A percentile compares a stretch with the other conserved stretches of the same genome.
These are phyloP conservation scores for Microcyclosporella mali DNA, from an alignment of 2,329 filamentous ascomycete genomes.

Conservation along the genomic window DNA sequence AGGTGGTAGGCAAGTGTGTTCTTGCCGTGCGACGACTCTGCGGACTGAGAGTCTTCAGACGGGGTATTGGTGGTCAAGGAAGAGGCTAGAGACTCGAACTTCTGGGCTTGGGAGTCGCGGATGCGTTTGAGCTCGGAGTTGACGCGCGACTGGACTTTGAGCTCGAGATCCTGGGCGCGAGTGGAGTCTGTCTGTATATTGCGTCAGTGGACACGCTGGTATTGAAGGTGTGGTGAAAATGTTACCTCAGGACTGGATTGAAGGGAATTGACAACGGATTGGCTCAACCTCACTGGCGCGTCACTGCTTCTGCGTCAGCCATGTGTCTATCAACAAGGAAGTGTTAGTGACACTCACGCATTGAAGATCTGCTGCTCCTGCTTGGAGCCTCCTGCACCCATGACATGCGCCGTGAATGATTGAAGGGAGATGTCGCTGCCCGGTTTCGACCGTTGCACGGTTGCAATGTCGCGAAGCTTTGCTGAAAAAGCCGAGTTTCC, in stretches of 20 bases:
- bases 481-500: too few species aligned
- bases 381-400: constrained; percentile 60
- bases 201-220: too few species aligned
- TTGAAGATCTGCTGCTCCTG: constrained; percentile 58
- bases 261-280: constrained; percentile 73
- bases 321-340: constrained; percentile 1
- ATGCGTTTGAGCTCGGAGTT: constrained; percentile 77
- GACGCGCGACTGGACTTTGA: constrained; percentile 82
- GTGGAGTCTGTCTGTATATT: constrained; percentile 71
- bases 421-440: too few species aligned
- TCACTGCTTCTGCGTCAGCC: constrained; percentile 39
- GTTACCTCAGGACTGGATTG: constrained; percentile 78
- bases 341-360: constrained; percentile 43
- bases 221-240: background rate
- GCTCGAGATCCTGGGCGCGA: constrained; percentile 74
- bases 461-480: too few species aligned
- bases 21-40: constrained; percentile 11
- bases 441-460: too few species aligned
- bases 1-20: constrained; percentile 29
- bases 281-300: constrained; percentile 65
- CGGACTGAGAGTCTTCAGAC: constrained; percentile 29
- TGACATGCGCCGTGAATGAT: constrained; percentile 26
- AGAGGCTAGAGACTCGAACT: constrained; percentile 61
- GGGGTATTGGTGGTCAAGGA: constrained; percentile 38
- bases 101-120: constrained; percentile 61